These are phyloP conservation scores for Polygonum maritimum DNA, from an alignment of 148 eudicot genomes.

Conservation along the genomic window DNA sequence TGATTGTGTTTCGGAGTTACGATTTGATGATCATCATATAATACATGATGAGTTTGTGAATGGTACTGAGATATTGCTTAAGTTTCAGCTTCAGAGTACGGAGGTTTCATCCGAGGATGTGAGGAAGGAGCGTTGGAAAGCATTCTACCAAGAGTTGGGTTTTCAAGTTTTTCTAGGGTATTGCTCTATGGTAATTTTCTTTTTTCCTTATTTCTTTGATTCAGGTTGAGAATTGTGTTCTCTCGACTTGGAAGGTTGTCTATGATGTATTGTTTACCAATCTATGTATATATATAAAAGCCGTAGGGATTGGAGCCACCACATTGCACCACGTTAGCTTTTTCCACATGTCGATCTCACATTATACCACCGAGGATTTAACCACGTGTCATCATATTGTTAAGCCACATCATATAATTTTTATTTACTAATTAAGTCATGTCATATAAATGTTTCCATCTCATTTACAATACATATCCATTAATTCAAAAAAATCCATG, in stretches of 20 bases:
- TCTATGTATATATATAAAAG: too few species aligned
- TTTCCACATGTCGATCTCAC: too few species aligned
- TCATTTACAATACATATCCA: too few species aligned
- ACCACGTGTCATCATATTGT: too few species aligned
- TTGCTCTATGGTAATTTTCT: conserved; percentile 48
- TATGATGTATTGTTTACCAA: conserved; percentile 70
- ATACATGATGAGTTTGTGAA: too few species aligned
- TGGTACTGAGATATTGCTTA: neutral
- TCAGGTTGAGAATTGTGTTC: neutral
- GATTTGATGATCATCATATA: neutral
- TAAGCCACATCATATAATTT: too few species aligned
- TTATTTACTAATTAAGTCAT: too few species aligned
- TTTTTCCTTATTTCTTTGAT: neutral
- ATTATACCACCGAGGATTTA: too few species aligned
- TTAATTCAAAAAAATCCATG: too few species aligned
- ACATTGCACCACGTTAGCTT: too few species aligned
- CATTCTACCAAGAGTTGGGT: conserved; percentile 63
- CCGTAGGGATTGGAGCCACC: too few species aligned
- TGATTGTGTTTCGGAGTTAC: neutral
- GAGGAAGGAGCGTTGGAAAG: conserved; percentile 42
- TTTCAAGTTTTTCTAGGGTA: conserved; percentile 62
- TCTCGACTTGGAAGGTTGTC: conserved; percentile 60
- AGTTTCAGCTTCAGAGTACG: conserved; percentile 33
- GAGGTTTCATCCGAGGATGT: conserved; percentile 31
- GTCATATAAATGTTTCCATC: too few species aligned